Percentiles rank a stretch among this genome's conserved stretches.
phyloP scores from a whole-genome alignment of 306 rosid genomes.

The Castanea mollissima region DNA sequence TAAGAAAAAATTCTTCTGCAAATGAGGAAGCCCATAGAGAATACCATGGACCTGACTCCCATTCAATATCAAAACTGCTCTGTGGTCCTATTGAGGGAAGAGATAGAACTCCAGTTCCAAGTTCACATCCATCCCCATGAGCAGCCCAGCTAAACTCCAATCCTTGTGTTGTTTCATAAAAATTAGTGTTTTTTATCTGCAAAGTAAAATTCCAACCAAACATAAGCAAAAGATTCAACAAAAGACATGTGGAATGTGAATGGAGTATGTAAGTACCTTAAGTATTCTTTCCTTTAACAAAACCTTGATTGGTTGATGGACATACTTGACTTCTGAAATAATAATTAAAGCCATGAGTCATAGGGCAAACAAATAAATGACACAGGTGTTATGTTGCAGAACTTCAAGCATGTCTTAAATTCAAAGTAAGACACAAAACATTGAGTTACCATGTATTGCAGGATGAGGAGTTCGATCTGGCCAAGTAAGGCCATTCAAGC shows the following conservation, averaged over 20 bases:
- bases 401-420: not conserved
- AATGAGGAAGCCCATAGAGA: slow-evolving; percentile 55
- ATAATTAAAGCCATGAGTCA: slow-evolving; percentile 18
- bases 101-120: slow-evolving; percentile 66
- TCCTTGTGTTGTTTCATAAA: slow-evolving; percentile 71
- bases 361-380: not conserved
- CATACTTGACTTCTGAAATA: slow-evolving; percentile 79
- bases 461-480: slow-evolving; percentile 98
- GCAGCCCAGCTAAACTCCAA: slow-evolving; percentile 78
- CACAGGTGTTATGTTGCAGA: not conserved
- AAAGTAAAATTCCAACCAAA: slow-evolving; percentile 21
- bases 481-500: slow-evolving; percentile 74
- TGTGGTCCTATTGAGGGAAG: slow-evolving; percentile 68
- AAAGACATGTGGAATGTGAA: slow-evolving; percentile 6
- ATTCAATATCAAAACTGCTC: slow-evolving; percentile 46
- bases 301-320: slow-evolving; percentile 89
- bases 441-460: slow-evolving; percentile 67
- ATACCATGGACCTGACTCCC: slow-evolving; percentile 79
- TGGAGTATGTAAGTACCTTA: slow-evolving; percentile 43
- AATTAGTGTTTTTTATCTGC: slow-evolving; percentile 72
- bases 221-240: slow-evolving; percentile 7
- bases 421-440: not conserved
- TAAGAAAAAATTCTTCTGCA: slow-evolving; percentile 60
- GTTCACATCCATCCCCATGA: slow-evolving; percentile 67
- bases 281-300: slow-evolving; percentile 45